Percentiles rank a stretch among this genome's conserved stretches.
These are phyloP conservation scores for Vanrija sp. DNA, from an alignment of 1,284 basidiomycete species.

Conservation along the genomic window DNA sequence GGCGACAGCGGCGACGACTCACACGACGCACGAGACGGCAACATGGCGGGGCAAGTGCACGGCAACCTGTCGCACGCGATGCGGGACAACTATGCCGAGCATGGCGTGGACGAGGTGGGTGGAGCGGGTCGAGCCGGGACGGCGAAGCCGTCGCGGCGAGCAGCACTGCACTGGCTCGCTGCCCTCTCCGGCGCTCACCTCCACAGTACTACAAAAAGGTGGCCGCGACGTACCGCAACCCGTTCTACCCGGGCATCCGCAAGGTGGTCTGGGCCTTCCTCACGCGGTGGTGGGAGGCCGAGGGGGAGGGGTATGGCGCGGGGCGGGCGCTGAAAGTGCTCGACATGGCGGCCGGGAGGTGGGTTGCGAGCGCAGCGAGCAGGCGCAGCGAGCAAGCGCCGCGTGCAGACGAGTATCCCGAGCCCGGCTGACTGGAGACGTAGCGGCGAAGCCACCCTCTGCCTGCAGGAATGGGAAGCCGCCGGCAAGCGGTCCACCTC, in stretches of 20 bases:
- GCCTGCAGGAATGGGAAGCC: constrained; percentile 44
- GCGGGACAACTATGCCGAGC: constrained; percentile 63
- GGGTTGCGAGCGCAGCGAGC: constrained; percentile 1
- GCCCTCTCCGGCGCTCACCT: no score
- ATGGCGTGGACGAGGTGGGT: constrained; percentile 61
- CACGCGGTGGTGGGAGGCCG: constrained; percentile 51
- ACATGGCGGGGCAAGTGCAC: constrained; percentile 18
- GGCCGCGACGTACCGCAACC: constrained; percentile 64
- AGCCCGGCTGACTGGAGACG: background rate
- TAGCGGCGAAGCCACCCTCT: constrained; percentile 48
- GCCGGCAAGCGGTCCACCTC: constrained; percentile 8
- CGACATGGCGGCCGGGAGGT: constrained; percentile 57
- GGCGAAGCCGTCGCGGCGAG: background rate
- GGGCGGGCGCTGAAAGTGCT: constrained; percentile 43
- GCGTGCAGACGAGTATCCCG: background rate
- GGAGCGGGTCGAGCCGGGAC: background rate
- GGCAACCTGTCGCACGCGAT: constrained; percentile 60
- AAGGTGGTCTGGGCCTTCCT: constrained; percentile 45
- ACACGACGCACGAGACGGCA: background rate
- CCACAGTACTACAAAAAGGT: constrained; percentile 56
- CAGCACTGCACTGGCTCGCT: no score
- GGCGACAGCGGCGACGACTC: background rate
- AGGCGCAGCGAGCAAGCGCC: background rate
- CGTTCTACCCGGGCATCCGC: constrained; percentile 65
- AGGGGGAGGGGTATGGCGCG: constrained; percentile 28